Conservation (phyloP, 139 green algal species). For the Chlorella sp. region DNA sequence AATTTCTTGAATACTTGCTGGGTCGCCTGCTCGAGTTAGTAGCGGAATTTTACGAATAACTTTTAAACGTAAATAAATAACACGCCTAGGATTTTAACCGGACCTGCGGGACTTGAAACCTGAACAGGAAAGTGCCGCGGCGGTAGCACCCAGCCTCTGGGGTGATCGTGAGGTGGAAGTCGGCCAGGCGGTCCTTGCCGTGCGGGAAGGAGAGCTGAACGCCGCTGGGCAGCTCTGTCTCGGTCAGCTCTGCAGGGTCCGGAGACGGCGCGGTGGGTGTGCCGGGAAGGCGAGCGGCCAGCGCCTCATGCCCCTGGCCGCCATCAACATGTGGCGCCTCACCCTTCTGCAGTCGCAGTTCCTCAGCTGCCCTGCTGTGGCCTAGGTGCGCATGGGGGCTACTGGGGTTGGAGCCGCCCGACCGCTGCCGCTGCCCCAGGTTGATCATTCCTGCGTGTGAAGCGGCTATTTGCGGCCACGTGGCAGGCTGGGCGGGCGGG, state of each 20-base stretch:
- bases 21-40: too few species aligned
- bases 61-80: too few species aligned
- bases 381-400: too few species aligned
- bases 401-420: too few species aligned
- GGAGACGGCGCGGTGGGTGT: neutral
- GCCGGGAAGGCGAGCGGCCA: neutral
- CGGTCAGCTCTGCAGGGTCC: conserved; percentile 17
- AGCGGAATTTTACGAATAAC: too few species aligned
- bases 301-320: neutral
- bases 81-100: too few species aligned
- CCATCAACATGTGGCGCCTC: neutral
- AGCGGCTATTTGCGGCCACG: too few species aligned
- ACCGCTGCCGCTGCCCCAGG: too few species aligned
- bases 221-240: conserved; percentile 3
- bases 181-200: neutral
- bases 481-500: too few species aligned
- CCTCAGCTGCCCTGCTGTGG: neutral
- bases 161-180: conserved; percentile 10
- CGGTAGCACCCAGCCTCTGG: conserved; percentile 29
- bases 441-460: too few species aligned
- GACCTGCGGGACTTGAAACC: conserved; percentile 19
- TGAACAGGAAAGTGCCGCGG: conserved; percentile 15
- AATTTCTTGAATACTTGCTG: too few species aligned
- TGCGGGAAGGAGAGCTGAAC: conserved; percentile 14
- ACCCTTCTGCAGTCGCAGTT: conserved; percentile 19